These are phyloP conservation scores for Zizania latifolia DNA, from an alignment of 176 grass and related monocot species.

Conservation along the genomic window DNA sequence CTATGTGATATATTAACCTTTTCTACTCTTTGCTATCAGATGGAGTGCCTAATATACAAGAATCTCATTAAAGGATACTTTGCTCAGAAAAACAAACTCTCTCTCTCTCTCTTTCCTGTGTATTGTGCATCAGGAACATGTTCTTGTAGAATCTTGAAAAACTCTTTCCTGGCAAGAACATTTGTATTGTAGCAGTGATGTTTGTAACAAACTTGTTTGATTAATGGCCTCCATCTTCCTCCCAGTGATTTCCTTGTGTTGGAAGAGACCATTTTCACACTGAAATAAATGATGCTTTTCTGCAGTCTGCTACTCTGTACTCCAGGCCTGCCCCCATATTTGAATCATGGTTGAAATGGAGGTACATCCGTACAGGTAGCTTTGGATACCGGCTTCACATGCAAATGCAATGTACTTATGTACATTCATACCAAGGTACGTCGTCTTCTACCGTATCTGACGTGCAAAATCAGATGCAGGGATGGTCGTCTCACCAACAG, in stretches of 20 bases:
- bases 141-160: background rate
- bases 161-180: background rate
- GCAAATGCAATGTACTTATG: background rate
- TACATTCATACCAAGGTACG: background rate
- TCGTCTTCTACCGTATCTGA: background rate
- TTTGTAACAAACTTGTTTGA: slow-evolving; percentile 13
- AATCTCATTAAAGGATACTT: slow-evolving; percentile 90
- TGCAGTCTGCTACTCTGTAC: background rate
- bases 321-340: background rate
- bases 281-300: background rate
- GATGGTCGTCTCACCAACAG: background rate
- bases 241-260: background rate
- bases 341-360: background rate
- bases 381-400: background rate
- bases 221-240: background rate
- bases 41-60: slow-evolving; percentile 89
- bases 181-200: background rate
- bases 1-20: background rate
- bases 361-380: too few relatives aligned
- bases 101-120: too few relatives aligned
- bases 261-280: background rate
- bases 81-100: slow-evolving; percentile 96
- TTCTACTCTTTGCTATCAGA: slow-evolving; percentile 28
- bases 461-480: background rate
- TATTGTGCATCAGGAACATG: background rate